Evolutionary conservation across 1,284 basidiomycete genomes (phyloP), one percentile per base, ranked within the genome.

Genomic region (Inonotus hispidus): DNA sequence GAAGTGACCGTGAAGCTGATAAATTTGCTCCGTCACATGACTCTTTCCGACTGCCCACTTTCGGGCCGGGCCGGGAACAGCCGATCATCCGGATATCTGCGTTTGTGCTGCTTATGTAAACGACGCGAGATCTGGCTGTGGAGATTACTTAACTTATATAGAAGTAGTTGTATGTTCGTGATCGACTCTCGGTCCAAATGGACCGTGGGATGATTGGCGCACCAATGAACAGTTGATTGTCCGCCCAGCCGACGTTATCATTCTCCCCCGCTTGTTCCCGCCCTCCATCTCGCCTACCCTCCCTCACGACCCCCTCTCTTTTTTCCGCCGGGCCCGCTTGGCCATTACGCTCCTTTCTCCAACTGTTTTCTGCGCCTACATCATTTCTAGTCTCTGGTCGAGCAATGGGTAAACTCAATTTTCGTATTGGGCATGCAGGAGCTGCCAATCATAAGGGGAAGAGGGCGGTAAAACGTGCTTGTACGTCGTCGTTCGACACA

Each of bases 351-450:
- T 60, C 58, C 41, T 61, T 61, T 56, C 53, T 39, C 41, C 45
- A 38, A 50, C 53, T 56, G 47, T 35, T 49, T 43, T 23, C 19
- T 39, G 21, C 19, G 38, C 16, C 54, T 38, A 13, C 25, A 27
- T 37, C 27, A 39, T 56, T 13, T 56, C 13, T 3, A 21, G 1
- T 16, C 25, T 32, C 27, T 16, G 29, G 46, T 25, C 46, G 23
- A 35, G 11, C 47, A 37, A 60, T 57, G 53, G 49, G 45, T 38
- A 29, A 32, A 37, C 21, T 50, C 21, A 35, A 43, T n/a, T 60
- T 63, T 46, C 62, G 57, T 32, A 45, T 62, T n/a, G 61, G 57
- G 23, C 53, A 59, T 58, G 61, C 61, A 25, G 56, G 41, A 0
- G 59, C 53, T 38, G 50, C 32, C 32, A 56, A 62, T 39, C 53